A percentile compares a stretch with the other conserved stretches of the same genome.
Evolutionary conservation across 192 early-diverging fungal species (phyloP).

Genomic region (Powellomyces hirtus): DNA sequence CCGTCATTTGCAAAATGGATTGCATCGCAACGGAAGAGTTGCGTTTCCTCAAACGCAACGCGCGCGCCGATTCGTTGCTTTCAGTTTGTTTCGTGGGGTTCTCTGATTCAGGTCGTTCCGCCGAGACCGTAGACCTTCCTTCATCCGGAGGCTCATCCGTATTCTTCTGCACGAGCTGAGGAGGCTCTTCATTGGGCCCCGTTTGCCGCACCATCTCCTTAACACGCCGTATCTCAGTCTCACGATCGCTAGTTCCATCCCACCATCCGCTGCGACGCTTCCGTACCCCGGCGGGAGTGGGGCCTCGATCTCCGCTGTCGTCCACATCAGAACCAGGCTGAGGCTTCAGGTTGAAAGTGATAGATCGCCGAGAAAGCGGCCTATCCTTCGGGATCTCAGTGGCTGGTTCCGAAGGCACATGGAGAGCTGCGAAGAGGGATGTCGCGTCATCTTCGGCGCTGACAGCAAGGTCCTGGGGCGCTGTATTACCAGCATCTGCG

Average conservation of each 20-base stretch:
- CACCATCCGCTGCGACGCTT: conserved; percentile 26
- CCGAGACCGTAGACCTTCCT: no score
- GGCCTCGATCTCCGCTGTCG: background rate
- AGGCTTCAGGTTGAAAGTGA: background rate
- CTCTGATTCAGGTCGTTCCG: no score
- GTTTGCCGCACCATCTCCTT: conserved; percentile 4
- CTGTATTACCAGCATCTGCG: background rate
- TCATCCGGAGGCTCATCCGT: background rate
- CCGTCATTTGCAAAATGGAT: background rate
- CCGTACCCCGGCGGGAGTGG: background rate
- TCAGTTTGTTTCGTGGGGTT: no score
- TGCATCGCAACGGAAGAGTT: conserved; percentile 11
- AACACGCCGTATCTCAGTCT: conserved; percentile 9
- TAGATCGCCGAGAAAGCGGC: background rate
- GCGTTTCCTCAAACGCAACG: background rate
- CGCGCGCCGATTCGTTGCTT: conserved; percentile 2
- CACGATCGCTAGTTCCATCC: conserved; percentile 18
- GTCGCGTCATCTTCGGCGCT: background rate
- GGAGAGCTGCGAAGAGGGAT: background rate
- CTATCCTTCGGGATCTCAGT: background rate
- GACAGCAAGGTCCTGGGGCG: background rate
- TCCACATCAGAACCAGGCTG: background rate
- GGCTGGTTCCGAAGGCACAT: background rate
- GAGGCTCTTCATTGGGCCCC: background rate
- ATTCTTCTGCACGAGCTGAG: no score